Conservation (phyloP, 2,329 filamentous ascomycete genomes). For the Pyricularia grisea region DNA sequence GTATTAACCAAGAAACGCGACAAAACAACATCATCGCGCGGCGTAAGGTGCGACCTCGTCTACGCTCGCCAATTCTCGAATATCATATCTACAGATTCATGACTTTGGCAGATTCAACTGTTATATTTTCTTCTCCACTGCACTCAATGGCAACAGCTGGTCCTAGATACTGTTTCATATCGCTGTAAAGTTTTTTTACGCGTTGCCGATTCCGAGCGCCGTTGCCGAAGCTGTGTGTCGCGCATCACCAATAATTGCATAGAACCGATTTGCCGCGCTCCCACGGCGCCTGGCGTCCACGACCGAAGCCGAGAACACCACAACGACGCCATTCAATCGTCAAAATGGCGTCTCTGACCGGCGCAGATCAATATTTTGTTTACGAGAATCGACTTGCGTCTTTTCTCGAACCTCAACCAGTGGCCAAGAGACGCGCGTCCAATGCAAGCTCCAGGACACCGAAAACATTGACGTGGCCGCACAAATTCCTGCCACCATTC, state of each 20-base stretch:
- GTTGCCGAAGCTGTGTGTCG: neutral
- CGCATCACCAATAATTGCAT: neutral
- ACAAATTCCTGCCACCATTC: constrained; percentile 54
- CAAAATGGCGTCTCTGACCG: neutral
- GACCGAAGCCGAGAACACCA: neutral
- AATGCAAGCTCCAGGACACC: constrained; percentile 47
- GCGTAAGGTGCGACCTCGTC: neutral
- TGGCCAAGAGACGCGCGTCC: constrained; percentile 62
- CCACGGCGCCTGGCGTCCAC: neutral
- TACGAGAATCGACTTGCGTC: constrained; percentile 71
- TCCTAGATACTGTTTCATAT: neutral
- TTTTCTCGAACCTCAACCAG: constrained; percentile 58
- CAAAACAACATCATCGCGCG: neutral
- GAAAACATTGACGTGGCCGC: constrained; percentile 67
- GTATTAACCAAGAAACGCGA: neutral
- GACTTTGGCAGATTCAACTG: neutral
- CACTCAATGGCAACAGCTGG: neutral
- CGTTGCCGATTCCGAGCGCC: neutral
- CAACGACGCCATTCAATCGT: neutral
- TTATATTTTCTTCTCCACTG: neutral
- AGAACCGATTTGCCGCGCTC: neutral
- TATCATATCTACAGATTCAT: neutral
- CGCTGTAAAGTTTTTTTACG: neutral
- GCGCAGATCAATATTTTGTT: constrained; percentile 41
- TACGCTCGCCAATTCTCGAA: neutral